Evolutionary conservation across 345 rosid species (phyloP), one percentile per base, ranked within the genome.

Genomic region (Raphanus sativus): DNA sequence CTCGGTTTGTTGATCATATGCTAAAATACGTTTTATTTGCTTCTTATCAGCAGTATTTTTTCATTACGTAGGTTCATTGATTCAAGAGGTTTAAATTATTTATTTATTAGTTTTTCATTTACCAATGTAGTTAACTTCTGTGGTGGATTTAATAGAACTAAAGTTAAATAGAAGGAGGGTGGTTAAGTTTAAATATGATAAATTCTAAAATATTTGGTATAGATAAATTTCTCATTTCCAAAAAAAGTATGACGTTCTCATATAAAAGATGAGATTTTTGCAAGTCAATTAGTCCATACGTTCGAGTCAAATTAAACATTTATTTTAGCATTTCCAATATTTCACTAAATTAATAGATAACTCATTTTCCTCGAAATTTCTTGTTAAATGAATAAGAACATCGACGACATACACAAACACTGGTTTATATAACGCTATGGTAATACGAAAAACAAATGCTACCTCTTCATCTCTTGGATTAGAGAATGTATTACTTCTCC

Each of bases 331-430:
- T 38, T 71, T 65, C 4, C 32, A 38, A 24, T 8, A 38, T 12
- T 24, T 26, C 16, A 4, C 16, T 21, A 9, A 15, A 7, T 16
- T 36, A 69, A 11, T 54, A 70, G 65, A 50, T 55, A 30, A 65
- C 38, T 77, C 30, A 32, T 65, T 65, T 56, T 71, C 33, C 8
- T 71, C 42, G 24, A 71, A 4, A 24, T 42, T 58, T 38, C 2
- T 45, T 54, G 67, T 71, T 71, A 67, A 77, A 40, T 56, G 24
- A 9, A 71, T 70, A 58, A 45, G 6, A 2, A 45, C 65, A 62
- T 77, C 15, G 11, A 50, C 55, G 55, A 76, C 21, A 38, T 25
- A 59, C 29, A 38, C 1, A 55, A 10, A 32, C 13, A 1, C 30
- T 3, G 17, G 45, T 61, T 69, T 24, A 25, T 54, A 32, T 48